Evolutionary conservation across 139 green algal species (phyloP).

Genomic region (Chlamydomonas urium): DNA sequence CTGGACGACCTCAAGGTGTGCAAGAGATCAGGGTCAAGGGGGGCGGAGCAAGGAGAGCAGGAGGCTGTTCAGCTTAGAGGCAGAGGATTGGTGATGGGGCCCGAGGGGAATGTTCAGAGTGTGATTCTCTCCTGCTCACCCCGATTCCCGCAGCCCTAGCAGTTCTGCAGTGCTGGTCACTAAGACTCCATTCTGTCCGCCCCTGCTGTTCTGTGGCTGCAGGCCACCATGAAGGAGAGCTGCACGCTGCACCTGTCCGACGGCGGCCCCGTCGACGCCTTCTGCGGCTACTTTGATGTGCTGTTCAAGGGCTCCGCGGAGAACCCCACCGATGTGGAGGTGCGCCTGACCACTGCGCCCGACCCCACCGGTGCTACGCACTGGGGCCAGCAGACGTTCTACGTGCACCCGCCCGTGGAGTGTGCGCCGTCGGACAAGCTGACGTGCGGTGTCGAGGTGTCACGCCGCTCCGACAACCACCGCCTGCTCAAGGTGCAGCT

Average conservation of each 20-base stretch:
- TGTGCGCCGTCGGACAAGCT: conserved; percentile 54
- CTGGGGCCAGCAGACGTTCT: conserved; percentile 93
- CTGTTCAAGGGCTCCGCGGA: conserved; percentile 31
- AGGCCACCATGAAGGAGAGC: conserved; percentile 39
- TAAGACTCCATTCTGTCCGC: too few relatives aligned
- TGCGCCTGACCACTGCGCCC: conserved; percentile 80
- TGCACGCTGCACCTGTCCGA: conserved; percentile 58
- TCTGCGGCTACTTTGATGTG: conserved; percentile 64
- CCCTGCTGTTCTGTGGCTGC: background rate
- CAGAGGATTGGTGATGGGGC: too few relatives aligned
- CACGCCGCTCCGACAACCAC: conserved; percentile 75
- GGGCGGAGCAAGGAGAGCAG: too few relatives aligned
- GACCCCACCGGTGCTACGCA: conserved; percentile 81
- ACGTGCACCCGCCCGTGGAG: conserved; percentile 72
- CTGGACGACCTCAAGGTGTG: conserved; percentile 75
- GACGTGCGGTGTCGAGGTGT: conserved; percentile 50
- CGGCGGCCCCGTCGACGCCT: conserved; percentile 67
- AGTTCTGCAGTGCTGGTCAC: too few relatives aligned
- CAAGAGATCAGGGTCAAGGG: too few relatives aligned
- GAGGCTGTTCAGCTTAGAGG: too few relatives aligned
- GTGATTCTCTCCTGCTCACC: background rate
- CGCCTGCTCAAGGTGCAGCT: conserved; percentile 65
- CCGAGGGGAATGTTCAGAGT: too few relatives aligned
- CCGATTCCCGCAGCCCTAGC: background rate
- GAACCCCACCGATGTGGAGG: conserved; percentile 61